phyloP scores from a whole-genome alignment of 2,329 filamentous ascomycete species.

The Hymenoscyphus linearis region DNA sequence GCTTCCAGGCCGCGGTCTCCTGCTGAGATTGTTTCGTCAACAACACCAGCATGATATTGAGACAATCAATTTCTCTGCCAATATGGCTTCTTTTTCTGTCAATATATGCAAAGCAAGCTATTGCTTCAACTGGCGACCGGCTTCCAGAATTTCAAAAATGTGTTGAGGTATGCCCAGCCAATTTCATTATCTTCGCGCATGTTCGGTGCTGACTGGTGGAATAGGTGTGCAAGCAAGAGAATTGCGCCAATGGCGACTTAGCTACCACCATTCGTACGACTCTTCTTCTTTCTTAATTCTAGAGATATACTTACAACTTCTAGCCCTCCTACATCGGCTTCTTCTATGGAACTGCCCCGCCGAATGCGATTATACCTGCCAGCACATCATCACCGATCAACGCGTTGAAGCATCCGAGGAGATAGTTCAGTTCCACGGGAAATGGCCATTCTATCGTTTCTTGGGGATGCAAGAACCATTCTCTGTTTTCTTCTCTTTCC shows the following conservation, averaged over 20 bases:
- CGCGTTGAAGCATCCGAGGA: slow-evolving; percentile 62
- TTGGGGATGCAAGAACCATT: slow-evolving; percentile 93
- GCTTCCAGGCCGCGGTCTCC: neutral
- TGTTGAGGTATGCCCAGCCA: slow-evolving; percentile 55
- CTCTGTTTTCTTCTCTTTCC: slow-evolving; percentile 84
- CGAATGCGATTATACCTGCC: slow-evolving; percentile 98
- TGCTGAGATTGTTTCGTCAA: neutral
- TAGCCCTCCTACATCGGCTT: slow-evolving; percentile 78
- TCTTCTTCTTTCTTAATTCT: slow-evolving; percentile 1
- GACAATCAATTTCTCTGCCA: slow-evolving; percentile 10
- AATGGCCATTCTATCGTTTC: slow-evolving; percentile 94
- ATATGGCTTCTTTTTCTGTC: slow-evolving; percentile 11
- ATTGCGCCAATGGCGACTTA: slow-evolving; percentile 64
- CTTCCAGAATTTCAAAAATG: slow-evolving; percentile 85
- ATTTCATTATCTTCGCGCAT: slow-evolving; percentile 8
- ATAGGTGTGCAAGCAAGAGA: slow-evolving; percentile 74
- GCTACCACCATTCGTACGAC: slow-evolving; percentile 33
- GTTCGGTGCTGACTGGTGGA: slow-evolving; percentile 5
- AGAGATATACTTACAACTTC: slow-evolving; percentile 10
- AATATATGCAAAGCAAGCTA: slow-evolving; percentile 38
- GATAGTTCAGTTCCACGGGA: slow-evolving; percentile 91
- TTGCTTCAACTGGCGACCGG: slow-evolving; percentile 76
- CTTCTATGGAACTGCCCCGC: slow-evolving; percentile 87
- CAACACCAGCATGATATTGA: slow-evolving; percentile 21
- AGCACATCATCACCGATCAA: slow-evolving; percentile 77